phyloP scores from a whole-genome alignment of 345 rosid genomes.

The Eucalyptus decipiens region DNA sequence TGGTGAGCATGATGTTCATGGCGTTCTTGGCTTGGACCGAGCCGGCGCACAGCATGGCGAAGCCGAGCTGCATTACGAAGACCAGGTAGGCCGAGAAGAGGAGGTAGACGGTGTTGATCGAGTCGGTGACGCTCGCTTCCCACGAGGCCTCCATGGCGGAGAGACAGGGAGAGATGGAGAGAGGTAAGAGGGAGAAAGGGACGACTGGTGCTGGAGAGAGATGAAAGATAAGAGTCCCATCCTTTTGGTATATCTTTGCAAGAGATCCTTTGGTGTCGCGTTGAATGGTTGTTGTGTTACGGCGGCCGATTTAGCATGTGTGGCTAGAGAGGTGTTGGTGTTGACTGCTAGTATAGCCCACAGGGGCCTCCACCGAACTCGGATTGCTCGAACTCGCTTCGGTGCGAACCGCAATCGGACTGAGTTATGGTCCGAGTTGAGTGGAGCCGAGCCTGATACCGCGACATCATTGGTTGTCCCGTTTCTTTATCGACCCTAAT shows the following conservation, averaged over 20 bases:
- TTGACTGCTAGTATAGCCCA: background rate
- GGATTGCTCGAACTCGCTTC: background rate
- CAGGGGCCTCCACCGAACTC: background rate
- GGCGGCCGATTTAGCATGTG: background rate
- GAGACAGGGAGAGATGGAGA: background rate
- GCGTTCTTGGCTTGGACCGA: slow-evolving; percentile 63
- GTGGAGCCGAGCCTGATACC: background rate
- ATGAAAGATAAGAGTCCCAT: background rate
- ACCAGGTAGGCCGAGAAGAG: slow-evolving; percentile 54
- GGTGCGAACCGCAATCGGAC: background rate
- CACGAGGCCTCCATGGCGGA: slow-evolving; percentile 30
- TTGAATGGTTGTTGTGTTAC: background rate
- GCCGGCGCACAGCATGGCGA: slow-evolving; percentile 71
- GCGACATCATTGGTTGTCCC: background rate
- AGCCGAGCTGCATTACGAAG: slow-evolving; percentile 64
- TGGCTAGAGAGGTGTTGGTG: background rate
- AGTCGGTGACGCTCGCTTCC: slow-evolving; percentile 39
- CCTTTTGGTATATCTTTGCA: background rate
- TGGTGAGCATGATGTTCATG: slow-evolving; percentile 60
- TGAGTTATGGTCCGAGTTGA: background rate
- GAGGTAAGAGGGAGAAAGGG: background rate
- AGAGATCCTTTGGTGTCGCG: background rate
- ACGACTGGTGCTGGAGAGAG: background rate
- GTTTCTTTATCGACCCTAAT: background rate
- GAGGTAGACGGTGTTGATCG: slow-evolving; percentile 51